Evolutionary conservation across 345 rosid genomes (phyloP).

Genomic region (Moricandia moricandioides): DNA sequence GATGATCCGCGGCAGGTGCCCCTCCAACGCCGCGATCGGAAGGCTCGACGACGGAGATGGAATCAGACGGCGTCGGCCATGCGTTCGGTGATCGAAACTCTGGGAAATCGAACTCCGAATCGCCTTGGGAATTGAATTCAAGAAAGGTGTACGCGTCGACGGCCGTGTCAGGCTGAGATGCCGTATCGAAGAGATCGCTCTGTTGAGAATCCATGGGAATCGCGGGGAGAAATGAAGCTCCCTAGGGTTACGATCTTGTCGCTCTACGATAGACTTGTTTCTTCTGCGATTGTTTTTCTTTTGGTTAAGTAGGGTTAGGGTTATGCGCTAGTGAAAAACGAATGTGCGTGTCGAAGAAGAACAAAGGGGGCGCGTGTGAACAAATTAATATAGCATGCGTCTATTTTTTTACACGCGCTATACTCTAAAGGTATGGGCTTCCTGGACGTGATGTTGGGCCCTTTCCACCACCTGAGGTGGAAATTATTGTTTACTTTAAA

Average conservation of each 20-base stretch:
- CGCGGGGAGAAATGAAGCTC: conserved; percentile 26
- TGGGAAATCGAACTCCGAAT: conserved; percentile 91
- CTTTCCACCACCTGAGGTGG: not conserved
- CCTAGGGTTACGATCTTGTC: conserved; percentile 13
- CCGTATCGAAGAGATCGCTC: conserved; percentile 74
- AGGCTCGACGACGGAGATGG: conserved; percentile 51
- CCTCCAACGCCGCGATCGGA: conserved; percentile 37
- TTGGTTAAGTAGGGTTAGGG: conserved; percentile 33
- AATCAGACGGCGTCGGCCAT: conserved; percentile 96
- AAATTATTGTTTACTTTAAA: too few relatives aligned
- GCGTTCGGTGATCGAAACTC: conserved; percentile 78
- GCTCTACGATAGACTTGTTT: not conserved
- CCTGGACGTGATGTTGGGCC: conserved; percentile 11
- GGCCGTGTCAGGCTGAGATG: conserved; percentile 91
- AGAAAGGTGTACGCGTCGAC: conserved; percentile 87
- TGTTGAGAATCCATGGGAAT: conserved; percentile 71
- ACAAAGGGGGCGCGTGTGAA: conserved; percentile 29
- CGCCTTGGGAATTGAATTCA: conserved; percentile 97
- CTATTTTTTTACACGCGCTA: conserved; percentile 11
- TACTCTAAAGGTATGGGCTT: conserved; percentile 13
- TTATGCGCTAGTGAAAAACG: conserved; percentile 24
- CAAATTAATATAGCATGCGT: not conserved
- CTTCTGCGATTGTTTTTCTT: not conserved
- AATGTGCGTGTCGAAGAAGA: conserved; percentile 10
- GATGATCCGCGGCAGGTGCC: conserved; percentile 42